A percentile compares a stretch with the other conserved stretches of the same genome.
Evolutionary conservation across 164 flowering plant species (phyloP).

Genomic region (Vitis rotundifolia): DNA sequence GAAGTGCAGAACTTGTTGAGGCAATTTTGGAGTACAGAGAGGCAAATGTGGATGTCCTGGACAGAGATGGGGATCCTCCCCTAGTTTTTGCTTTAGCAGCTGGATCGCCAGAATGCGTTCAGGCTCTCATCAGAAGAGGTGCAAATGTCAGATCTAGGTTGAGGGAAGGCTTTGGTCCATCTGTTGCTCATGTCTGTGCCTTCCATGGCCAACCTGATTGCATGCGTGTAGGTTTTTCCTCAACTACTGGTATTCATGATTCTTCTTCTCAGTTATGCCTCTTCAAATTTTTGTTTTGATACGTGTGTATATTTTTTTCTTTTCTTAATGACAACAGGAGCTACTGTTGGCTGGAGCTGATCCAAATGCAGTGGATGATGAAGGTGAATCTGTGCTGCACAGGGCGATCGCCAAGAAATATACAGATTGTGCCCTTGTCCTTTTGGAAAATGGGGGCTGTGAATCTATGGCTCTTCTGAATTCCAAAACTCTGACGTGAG

Average conservation of each 20-base stretch:
- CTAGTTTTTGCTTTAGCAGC: conserved; percentile 99
- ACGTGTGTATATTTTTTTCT: background rate
- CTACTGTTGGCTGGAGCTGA: conserved; percentile 92
- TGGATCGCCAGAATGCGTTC: conserved; percentile 95
- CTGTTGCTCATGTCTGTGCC: conserved; percentile 98
- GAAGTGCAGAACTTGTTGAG: conserved; percentile 81
- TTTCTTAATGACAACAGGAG: conserved; percentile 56
- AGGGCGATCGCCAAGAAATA: conserved; percentile 90
- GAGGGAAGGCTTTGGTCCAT: conserved; percentile 92
- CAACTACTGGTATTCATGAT: background rate
- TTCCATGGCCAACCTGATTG: conserved; percentile 99
- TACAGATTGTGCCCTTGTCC: conserved; percentile 88
- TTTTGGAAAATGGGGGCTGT: conserved; percentile 94
- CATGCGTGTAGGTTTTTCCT: conserved; percentile 77
- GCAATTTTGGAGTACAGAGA: conserved; percentile 71
- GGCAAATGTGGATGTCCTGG: conserved; percentile 85
- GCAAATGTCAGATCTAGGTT: conserved; percentile 84
- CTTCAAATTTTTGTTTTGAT: background rate
- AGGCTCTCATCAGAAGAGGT: conserved; percentile 66
- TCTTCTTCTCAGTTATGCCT: background rate
- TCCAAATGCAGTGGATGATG: conserved; percentile 97
- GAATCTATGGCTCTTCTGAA: conserved; percentile 80
- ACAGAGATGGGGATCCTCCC: conserved; percentile 98
- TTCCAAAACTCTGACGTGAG: conserved; percentile 87
- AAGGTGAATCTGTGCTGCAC: conserved; percentile 96